Evolutionary conservation across 345 rosid species (phyloP), one percentile per base, ranked within the genome.

Genomic region (Rhizophora mangle): DNA sequence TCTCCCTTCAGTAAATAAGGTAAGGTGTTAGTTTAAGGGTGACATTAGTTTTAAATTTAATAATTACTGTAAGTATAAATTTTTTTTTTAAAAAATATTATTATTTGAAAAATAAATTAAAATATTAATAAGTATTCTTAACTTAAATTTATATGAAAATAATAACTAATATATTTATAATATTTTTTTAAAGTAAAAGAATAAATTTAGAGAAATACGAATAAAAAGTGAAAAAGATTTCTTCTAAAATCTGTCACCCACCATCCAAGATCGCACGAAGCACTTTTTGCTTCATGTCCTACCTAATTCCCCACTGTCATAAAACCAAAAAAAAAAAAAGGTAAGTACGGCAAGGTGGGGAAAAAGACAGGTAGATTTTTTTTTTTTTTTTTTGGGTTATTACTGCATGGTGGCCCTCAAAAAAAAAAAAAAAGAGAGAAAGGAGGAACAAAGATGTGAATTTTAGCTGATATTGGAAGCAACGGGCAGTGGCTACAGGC

Each of bases 401-500:
- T 11, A 22, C 19, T 7, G 29, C 52, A 26, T 13, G 63, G 1
- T 27, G 31, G 30, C 20, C 13, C 19, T 32, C 61, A 20, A n/a
- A n/a, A n/a, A n/a, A 24, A 24, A 24, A 24, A 24, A 24, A 67
- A 22, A 6, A 26, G 8, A 55, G 6, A 16, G 31, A 9, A 37
- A 10, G 26, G 9, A 16, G 26, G 18, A 16, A 78, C 46, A 43
- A 3, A 69, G 27, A 21, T 3, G 78, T 71, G 79, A 69, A 20
- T 31, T 34, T 56, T 57, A 64, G 70, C 68, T 67, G 70, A 60
- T 16, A 75, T 20, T 63, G 31, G 36, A 31, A 71, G 75, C 52
- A 52, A 76, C 43, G 56, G 56, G 65, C 43, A 46, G 70, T 39
- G 71, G 64, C 73, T 78, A 82, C 71, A 80, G 81, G 60, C 43